Evolutionary conservation across 352 stramenopile species (phyloP).

Genomic region (Hyaloperonospora brassicae): DNA sequence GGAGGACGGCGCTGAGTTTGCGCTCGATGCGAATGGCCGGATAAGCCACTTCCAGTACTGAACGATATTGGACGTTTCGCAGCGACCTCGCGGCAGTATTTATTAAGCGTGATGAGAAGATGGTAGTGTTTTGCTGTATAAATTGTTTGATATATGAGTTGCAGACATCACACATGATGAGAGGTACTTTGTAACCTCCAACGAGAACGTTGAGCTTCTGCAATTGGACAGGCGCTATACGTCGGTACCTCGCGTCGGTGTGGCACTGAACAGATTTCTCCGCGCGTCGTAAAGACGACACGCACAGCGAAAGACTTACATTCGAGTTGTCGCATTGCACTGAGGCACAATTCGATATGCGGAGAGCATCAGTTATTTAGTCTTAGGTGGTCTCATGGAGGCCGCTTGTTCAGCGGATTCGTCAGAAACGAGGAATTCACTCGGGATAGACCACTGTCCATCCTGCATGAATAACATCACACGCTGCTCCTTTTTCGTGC

Average conservation of each 20-base stretch:
- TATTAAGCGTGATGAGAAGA: too few species aligned
- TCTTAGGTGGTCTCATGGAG: slow-evolving; percentile 82
- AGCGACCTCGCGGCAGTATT: too few species aligned
- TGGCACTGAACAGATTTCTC: too few species aligned
- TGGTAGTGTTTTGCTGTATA: too few species aligned
- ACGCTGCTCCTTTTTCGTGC: slow-evolving; percentile 24
- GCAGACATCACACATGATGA: too few species aligned
- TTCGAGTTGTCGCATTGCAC: neutral
- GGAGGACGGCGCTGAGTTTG: slow-evolving; percentile 27
- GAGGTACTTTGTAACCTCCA: too few species aligned
- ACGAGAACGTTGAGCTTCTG: too few species aligned
- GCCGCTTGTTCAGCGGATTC: slow-evolving; percentile 76
- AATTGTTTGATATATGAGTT: too few species aligned
- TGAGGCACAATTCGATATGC: slow-evolving; percentile 8
- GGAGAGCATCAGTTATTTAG: slow-evolving; percentile 71
- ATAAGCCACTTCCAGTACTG: slow-evolving; percentile 22
- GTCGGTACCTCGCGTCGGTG: too few species aligned
- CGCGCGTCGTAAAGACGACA: neutral
- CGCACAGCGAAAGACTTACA: too few species aligned
- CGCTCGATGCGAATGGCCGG: slow-evolving; percentile 21
- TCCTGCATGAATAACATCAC: slow-evolving; percentile 78
- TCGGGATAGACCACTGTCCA: slow-evolving; percentile 34
- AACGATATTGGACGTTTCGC: neutral
- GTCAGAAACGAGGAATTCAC: slow-evolving; percentile 90
- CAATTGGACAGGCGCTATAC: too few species aligned